Evolutionary conservation across 345 rosid species (phyloP), one percentile per base, ranked within the genome.

Genomic region (Citrus hindsii): DNA sequence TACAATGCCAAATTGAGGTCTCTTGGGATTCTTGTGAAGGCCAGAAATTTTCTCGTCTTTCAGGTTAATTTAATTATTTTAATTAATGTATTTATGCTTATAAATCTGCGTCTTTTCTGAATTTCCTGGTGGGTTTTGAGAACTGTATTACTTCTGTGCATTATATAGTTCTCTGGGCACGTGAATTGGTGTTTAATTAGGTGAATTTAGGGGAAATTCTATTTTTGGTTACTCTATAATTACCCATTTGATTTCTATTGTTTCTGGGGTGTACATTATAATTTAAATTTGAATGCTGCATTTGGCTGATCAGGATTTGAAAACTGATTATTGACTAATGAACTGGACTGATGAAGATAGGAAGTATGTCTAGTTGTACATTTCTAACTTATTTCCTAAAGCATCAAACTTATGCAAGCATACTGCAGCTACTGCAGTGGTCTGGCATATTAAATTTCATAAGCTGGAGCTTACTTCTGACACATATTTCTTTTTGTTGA

Each of bases 21-120:
- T 5, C 86, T 96, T 32, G 98, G 98, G 35, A 96, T 96, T 79
- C 94, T 96, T 3, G 99, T 96, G 76, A 96, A 92, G 88, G 99
- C 99, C 77, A 89, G 99, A 37, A 96, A 96, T 80, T 96, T 96
- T 80, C 87, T 96, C 67, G 99, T 96, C 46, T 96, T 96, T 82
- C 99, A 96, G 99, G 99, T 96, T 33, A 16, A 25, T 63, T 79
- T 27, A 19, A 71, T 67, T 70, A 30, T 62, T 75, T 38, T 14
- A 18, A 27, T 35, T 71, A 71, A 18, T 48, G 55, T 64, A 63
- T 18, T 27, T 30, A 24, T n/a, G 1, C 33, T 21, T 68, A 35
- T 59, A 19, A 68, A 21, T 68, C 14, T 58, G 63, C 28, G 28
- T 56, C 59, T 64, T 46, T 30, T 75, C 3, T 64, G 68, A 64